Percentiles rank a stretch among this genome's conserved stretches.
Evolutionary conservation across 352 stramenopile genomes (phyloP).

Genomic region (Pythium dissotocum): DNA sequence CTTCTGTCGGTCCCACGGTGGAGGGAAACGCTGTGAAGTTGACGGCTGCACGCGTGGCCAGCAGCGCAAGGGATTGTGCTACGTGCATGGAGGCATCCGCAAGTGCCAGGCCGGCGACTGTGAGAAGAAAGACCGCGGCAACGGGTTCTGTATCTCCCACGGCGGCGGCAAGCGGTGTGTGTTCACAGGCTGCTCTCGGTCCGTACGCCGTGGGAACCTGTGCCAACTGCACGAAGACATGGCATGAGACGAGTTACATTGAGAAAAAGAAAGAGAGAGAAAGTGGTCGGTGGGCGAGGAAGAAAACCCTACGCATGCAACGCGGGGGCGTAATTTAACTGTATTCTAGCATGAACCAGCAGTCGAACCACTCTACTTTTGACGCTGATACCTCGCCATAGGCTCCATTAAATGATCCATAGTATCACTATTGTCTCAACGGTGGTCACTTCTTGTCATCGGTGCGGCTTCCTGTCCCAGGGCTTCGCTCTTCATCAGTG

Average conservation of each 20-base stretch:
- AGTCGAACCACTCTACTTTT: not conserved
- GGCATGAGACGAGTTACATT: not conserved
- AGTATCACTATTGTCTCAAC: too few relatives aligned
- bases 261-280: not conserved
- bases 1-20: slow-evolving; percentile 79
- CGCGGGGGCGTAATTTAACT: not conserved
- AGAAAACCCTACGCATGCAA: not conserved
- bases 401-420: too few relatives aligned
- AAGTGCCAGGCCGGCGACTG: slow-evolving; percentile 72
- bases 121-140: slow-evolving; percentile 87
- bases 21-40: slow-evolving; percentile 81
- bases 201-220: slow-evolving; percentile 54
- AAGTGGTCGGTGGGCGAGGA: not conserved
- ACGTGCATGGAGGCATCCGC: slow-evolving; percentile 82
- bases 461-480: not conserved
- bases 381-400: not conserved
- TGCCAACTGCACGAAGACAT: slow-evolving; percentile 60
- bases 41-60: slow-evolving; percentile 67
- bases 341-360: not conserved
- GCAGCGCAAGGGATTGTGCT: slow-evolving; percentile 83
- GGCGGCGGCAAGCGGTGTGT: slow-evolving; percentile 62
- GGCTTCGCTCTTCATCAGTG: not conserved
- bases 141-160: slow-evolving; percentile 73
- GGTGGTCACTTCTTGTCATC: too few relatives aligned
- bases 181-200: slow-evolving; percentile 41